Percentiles rank a stretch among this genome's conserved stretches.
These are phyloP conservation scores for Populus alba DNA, from an alignment of 345 rosid genomes.

Conservation along the genomic window DNA sequence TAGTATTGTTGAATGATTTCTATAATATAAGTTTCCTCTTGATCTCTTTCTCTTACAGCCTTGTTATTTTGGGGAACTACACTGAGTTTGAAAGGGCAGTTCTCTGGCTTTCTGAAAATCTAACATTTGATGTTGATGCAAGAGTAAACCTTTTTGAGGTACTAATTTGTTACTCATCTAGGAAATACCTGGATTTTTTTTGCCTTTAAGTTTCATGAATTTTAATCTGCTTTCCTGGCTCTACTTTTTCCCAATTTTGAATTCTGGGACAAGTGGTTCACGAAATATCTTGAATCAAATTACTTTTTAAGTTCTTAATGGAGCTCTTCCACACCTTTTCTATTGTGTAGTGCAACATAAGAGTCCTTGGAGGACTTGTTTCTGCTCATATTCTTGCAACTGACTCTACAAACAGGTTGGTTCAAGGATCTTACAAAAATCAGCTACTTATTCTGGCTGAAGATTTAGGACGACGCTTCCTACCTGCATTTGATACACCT, in stretches of 20 bases:
- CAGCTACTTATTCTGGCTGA: slow-evolving; percentile 76
- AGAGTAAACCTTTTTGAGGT: slow-evolving; percentile 97
- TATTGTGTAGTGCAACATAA: slow-evolving; percentile 83
- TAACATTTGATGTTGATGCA: slow-evolving; percentile 75
- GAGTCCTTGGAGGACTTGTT: slow-evolving; percentile 99
- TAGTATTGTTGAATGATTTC: neutral
- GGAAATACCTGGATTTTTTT: neutral
- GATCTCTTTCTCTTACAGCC: slow-evolving; percentile 47
- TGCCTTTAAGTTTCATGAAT: neutral
- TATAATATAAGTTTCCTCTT: slow-evolving; percentile 11
- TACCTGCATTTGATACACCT: slow-evolving; percentile 83
- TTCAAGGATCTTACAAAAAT: slow-evolving; percentile 68
- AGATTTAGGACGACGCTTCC: slow-evolving; percentile 84
- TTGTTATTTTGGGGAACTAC: slow-evolving; percentile 77
- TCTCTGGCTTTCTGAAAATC: slow-evolving; percentile 83
- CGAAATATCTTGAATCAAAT: neutral
- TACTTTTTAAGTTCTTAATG: slow-evolving; percentile 23
- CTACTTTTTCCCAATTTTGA: neutral
- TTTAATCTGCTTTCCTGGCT: neutral
- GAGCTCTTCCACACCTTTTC: slow-evolving; percentile 26
- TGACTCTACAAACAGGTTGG: slow-evolving; percentile 68
- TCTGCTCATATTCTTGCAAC: slow-evolving; percentile 99
- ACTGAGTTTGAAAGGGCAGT: slow-evolving; percentile 83
- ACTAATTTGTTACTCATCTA: neutral
- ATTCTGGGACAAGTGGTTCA: neutral